A percentile compares a stretch with the other conserved stretches of the same genome.
These are phyloP conservation scores for Mycocentrospora acerina DNA, from an alignment of 2,329 filamentous ascomycete genomes.

Conservation along the genomic window DNA sequence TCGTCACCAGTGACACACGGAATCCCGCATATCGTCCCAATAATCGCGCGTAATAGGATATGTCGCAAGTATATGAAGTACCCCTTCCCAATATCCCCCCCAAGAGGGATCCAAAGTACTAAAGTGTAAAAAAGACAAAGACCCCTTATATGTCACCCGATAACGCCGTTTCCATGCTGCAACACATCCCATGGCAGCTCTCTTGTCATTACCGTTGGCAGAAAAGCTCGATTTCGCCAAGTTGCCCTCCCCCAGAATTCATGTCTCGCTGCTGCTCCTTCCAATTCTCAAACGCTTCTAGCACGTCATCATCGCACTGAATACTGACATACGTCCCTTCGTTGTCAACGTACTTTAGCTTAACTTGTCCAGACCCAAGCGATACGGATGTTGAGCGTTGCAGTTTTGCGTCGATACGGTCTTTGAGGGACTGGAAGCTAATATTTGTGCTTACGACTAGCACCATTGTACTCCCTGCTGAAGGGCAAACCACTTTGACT, in stretches of 20 bases:
- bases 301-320: slow-evolving; percentile 92
- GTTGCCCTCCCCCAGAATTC: slow-evolving; percentile 63
- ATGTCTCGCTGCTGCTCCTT: slow-evolving; percentile 69
- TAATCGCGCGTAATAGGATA: too few species aligned
- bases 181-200: too few species aligned
- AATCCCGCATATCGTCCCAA: too few species aligned
- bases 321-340: slow-evolving; percentile 94
- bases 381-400: slow-evolving; percentile 81
- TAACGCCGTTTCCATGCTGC: too few species aligned
- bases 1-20: too few species aligned
- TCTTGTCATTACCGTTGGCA: slow-evolving; percentile 40
- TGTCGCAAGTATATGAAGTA: too few species aligned
- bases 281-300: slow-evolving; percentile 94
- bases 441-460: slow-evolving; percentile 97
- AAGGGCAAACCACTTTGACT: slow-evolving; percentile 82
- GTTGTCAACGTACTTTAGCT: slow-evolving; percentile 80
- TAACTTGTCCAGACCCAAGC: slow-evolving; percentile 78
- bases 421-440: slow-evolving; percentile 87
- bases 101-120: too few species aligned
- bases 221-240: slow-evolving; percentile 78
- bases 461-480: slow-evolving; percentile 84
- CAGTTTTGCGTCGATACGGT: slow-evolving; percentile 94
- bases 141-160: too few species aligned
- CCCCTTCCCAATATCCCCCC: too few species aligned
- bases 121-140: too few species aligned